Evolutionary conservation across 2,329 filamentous ascomycete species (phyloP), one percentile per base, ranked within the genome.

Genomic region (Rhexocercosporidium sp.): DNA sequence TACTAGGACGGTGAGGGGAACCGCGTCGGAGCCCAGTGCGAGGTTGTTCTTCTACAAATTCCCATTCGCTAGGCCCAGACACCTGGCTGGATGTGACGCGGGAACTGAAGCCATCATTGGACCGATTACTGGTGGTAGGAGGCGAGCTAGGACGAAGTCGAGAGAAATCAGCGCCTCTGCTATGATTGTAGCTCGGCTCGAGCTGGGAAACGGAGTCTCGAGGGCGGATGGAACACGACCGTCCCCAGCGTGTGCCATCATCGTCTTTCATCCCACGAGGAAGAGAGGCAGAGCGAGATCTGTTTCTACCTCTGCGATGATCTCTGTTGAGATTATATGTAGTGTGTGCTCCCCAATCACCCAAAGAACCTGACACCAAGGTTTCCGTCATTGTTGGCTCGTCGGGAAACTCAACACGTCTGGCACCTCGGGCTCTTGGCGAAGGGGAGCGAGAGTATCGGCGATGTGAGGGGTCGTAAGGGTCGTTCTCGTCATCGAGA

Each of bases 371-470:
- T 7, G 54, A 4, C 3, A 25, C 3, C 16, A 34, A 57, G 34
- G 34, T 57, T 57, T 57, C 54, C 1, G 54, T 41, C 54, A 41
- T 57, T 1, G 34, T 57, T 16, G 54, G n/a, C 34, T 57, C 54
- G 34, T 39, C 9, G 7, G 54, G 31, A 27, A 57, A 57, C 31
- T 22, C 12, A 7, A 57, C 54, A 4, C 20, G 31, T 57, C n/a
- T 16, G 6, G 9, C 16, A 16, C 9, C 8, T 27, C 20, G 31
- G n/a, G 34, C 8, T 27, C 14, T 51, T 12, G 31, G 53, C 3
- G 53, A 37, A 22, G 31, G n/a, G 16, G 53, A 39, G 31, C 6
- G 4, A 34, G 29, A 22, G 11, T 4, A 14, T 39, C 31, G 11
- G n/a, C 11, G 3, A 3, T 20, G 6, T 54, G 51, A 54, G 18